Percentiles rank a stretch among this genome's conserved stretches.
These are phyloP conservation scores for Mycena belliarum DNA, from an alignment of 768 basidiomycete genomes.

Conservation along the genomic window DNA sequence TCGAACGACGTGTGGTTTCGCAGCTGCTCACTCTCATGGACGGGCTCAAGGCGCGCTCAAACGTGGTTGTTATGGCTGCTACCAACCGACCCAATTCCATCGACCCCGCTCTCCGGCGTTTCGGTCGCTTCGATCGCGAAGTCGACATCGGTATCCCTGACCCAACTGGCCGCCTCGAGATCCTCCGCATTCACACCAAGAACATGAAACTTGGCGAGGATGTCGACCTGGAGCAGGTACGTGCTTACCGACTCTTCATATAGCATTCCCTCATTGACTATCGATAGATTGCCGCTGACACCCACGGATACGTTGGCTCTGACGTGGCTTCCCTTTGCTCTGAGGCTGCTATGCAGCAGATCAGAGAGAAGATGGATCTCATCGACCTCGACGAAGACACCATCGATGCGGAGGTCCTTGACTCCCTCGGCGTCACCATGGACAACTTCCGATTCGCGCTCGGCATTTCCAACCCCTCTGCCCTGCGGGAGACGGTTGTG, in stretches of 20 bases:
- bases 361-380: slow-evolving; percentile 99
- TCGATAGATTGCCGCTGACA: slow-evolving; percentile 91
- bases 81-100: slow-evolving; percentile 99
- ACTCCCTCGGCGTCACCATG: slow-evolving; percentile 99
- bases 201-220: slow-evolving; percentile 99
- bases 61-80: slow-evolving; percentile 99
- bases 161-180: slow-evolving; percentile 97
- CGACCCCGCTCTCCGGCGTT: slow-evolving; percentile 96
- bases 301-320: slow-evolving; percentile 98
- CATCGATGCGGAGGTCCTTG: slow-evolving; percentile 98
- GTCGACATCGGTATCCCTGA: slow-evolving; percentile 99
- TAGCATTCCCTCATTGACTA: neutral
- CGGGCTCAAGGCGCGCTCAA: slow-evolving; percentile 96
- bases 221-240: slow-evolving; percentile 92
- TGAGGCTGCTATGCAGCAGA: slow-evolving; percentile 99
- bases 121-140: slow-evolving; percentile 99
- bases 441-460: slow-evolving; percentile 99
- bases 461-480: slow-evolving; percentile 96
- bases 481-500: slow-evolving; percentile 98
- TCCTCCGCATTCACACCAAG: slow-evolving; percentile 99
- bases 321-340: slow-evolving; percentile 97
- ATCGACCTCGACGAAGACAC: slow-evolving; percentile 97
- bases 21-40: slow-evolving; percentile 99
- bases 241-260: neutral
- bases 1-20: slow-evolving; percentile 98